Evolutionary conservation across 371 early-diverging fungal genomes (phyloP), one percentile per base, ranked within the genome.

Genomic region (Massospora cicadina): DNA sequence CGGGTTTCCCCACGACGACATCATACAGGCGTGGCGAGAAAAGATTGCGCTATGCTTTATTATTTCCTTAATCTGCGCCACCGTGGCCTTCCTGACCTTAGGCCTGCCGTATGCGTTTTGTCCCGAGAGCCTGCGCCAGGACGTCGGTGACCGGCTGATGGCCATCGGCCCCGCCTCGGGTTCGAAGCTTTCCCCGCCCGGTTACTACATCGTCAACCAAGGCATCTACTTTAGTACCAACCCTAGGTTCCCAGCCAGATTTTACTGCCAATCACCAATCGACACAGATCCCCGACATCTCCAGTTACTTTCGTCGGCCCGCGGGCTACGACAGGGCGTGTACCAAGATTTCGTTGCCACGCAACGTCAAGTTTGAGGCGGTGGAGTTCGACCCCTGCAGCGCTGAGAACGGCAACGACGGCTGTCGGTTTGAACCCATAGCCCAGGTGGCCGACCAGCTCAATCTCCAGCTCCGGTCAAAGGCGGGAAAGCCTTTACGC

Each of bases 11-110:
- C 88, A 86, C 58, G 68, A 77, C 32, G 73, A 74, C 54, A 81
- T 89, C 76, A 87, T 84, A 67, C 90, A 88, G 72, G 94, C 94
- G 12, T 93, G 92, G 91, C 80, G 95, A 67, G 95, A 94, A 69
- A 94, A 94, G 70, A 75, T 93, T 10, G 80, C 88, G 1, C 76
- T 91, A 31, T 83, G 84, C 64, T 82, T 84, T 65, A 79, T 90
- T 31, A 87, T 87, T 64, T 68, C 79, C 7, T 66, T 77, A 30
- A 74, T 88, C 69, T 79, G 84, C 65, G 77, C 72, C 2, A 66
- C 77, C 64, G 77, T 85, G 1, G 83, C 79, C 56, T 85, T 83
- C 65, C 67, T 85, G 31, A 83, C 83, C 0, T 69, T 84, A 62
- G 81, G 82, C 43, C 75, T 83, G 61, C 69, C 78, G 25, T 58